These are phyloP conservation scores for Fremontodendron californicum DNA, from an alignment of 345 rosid species.

Conservation along the genomic window DNA sequence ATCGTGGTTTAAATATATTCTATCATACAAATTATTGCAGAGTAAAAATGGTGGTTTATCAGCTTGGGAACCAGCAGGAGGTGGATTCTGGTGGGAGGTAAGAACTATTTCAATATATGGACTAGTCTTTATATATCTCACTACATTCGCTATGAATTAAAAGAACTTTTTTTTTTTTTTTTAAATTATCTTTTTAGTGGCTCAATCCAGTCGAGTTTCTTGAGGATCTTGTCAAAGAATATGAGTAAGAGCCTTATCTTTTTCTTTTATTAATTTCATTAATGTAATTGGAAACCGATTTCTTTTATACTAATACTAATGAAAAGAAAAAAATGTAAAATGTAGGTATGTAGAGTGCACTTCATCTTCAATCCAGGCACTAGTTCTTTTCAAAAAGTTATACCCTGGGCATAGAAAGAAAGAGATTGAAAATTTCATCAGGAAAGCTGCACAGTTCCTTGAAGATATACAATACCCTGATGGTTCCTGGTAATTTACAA, in stretches of 20 bases:
- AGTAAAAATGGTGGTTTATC: constrained; percentile 52
- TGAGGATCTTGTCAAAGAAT: background rate
- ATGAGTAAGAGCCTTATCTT: background rate
- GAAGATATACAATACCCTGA: constrained; percentile 40
- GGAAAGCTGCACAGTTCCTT: constrained; percentile 32
- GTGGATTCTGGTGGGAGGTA: constrained; percentile 54
- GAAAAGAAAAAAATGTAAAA: background rate
- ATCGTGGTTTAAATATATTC: background rate
- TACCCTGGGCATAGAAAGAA: constrained; percentile 33
- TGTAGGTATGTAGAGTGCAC: constrained; percentile 43
- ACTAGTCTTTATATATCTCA: no score
- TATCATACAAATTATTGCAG: constrained; percentile 23
- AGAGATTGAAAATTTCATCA: constrained; percentile 41
- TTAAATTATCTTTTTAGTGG: background rate
- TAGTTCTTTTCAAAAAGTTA: constrained; percentile 37
- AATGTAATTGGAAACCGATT: background rate
- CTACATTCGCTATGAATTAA: background rate
- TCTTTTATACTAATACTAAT: background rate
- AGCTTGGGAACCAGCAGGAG: constrained; percentile 63
- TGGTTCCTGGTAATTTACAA: constrained; percentile 52
- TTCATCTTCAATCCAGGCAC: constrained; percentile 42
- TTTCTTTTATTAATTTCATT: background rate
- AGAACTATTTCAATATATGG: background rate
- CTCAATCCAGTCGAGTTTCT: background rate
- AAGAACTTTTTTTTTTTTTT: background rate